Evolutionary conservation across 1,284 basidiomycete genomes (phyloP).

Genomic region (Cutaneotrichosporon sp.): DNA sequence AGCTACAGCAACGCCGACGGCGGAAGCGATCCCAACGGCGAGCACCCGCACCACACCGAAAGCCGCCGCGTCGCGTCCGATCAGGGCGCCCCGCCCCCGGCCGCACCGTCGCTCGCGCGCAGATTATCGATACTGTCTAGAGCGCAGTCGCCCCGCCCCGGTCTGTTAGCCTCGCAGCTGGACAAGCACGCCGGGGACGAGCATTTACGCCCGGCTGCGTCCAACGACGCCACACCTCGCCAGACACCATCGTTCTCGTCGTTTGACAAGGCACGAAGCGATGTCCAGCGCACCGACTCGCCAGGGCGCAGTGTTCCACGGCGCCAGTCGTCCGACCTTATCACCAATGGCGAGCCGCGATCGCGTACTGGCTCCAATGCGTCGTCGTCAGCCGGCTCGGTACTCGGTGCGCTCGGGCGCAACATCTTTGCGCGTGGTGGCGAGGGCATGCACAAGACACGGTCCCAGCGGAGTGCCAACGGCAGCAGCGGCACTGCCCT

Average conservation of each 20-base stretch:
- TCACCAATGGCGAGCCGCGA: constrained; percentile 1
- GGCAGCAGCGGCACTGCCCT: not conserved
- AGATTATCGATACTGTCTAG: constrained; percentile 9
- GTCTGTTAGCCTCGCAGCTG: constrained; percentile 5
- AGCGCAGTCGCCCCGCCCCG: constrained; percentile 16
- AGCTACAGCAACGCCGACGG: constrained; percentile 34
- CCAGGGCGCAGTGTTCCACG: not conserved
- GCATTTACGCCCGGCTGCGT: constrained; percentile 8
- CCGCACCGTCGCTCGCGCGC: constrained; percentile 6
- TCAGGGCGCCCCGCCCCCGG: constrained; percentile 7
- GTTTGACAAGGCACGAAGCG: constrained; percentile 15
- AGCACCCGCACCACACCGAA: constrained; percentile 4
- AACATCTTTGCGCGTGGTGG: constrained; percentile 19
- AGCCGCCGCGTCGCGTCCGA: constrained; percentile 12
- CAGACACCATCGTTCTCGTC: constrained; percentile 15
- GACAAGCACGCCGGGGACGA: constrained; percentile 8
- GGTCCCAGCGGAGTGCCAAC: constrained; percentile 20
- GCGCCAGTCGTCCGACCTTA: constrained; percentile 14
- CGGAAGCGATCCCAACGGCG: constrained; percentile 18
- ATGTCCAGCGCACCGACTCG: constrained; percentile 6
- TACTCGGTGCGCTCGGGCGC: constrained; percentile 12
- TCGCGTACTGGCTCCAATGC: constrained; percentile 11
- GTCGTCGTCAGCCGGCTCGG: constrained; percentile 11
- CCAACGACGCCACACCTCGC: constrained; percentile 9
- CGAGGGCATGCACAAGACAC: constrained; percentile 21